These are phyloP conservation scores for Globisporangium splendens DNA, from an alignment of 352 stramenopile species.

Conservation along the genomic window DNA sequence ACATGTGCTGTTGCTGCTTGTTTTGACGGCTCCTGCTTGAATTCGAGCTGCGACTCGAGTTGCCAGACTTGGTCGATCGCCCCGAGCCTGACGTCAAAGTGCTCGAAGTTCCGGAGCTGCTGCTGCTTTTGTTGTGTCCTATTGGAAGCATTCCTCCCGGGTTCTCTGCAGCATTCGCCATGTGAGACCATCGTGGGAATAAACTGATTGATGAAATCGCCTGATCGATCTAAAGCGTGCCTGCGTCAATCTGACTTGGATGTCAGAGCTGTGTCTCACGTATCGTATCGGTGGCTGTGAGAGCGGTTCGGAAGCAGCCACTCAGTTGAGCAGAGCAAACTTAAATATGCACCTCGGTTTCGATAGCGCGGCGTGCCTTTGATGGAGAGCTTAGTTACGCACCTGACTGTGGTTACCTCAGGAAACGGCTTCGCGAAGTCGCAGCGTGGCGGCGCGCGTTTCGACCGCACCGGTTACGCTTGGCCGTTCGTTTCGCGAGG, in stretches of 20 bases:
- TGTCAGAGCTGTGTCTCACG: too few relatives aligned
- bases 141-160: neutral
- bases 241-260: too few relatives aligned
- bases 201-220: neutral
- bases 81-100: conserved; percentile 9
- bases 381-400: neutral
- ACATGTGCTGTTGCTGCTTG: conserved; percentile 14
- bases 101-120: conserved; percentile 15
- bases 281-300: neutral
- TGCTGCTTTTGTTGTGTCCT: conserved; percentile 7
- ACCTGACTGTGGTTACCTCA: too few relatives aligned
- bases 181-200: conserved; percentile 17
- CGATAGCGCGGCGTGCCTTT: neutral
- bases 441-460: neutral
- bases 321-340: conserved; percentile 9
- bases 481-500: neutral
- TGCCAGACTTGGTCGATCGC: conserved; percentile 17
- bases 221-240: too few relatives aligned
- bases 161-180: conserved; percentile 28
- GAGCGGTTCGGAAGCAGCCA: neutral
- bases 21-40: conserved; percentile 23
- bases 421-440: neutral
- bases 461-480: neutral
- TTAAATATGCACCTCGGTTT: conserved; percentile 1
- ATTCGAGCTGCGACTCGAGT: conserved; percentile 19